Percentiles rank a stretch among this genome's conserved stretches.
Evolutionary conservation across 1,139 yeast species (phyloP).

Genomic region (Geotrichum macrosporum): DNA sequence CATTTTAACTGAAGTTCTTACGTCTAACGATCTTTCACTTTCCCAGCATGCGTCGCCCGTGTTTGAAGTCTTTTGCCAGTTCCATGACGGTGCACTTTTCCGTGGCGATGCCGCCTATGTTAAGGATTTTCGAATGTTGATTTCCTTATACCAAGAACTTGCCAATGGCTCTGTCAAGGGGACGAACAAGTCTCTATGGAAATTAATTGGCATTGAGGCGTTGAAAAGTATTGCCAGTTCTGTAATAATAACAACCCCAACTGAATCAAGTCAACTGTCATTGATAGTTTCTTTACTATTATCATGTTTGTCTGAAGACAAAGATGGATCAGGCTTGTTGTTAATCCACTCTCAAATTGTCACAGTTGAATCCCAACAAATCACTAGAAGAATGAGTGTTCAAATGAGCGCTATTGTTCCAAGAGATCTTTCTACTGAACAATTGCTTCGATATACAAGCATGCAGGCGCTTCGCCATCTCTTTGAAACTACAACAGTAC

Average conservation of each 20-base stretch:
- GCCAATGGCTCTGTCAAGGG: constrained; percentile 37
- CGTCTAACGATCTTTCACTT: constrained; percentile 52
- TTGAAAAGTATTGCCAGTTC: constrained; percentile 46
- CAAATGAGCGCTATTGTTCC: constrained; percentile 9
- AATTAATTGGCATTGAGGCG: constrained; percentile 45
- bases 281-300: constrained; percentile 45
- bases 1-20: constrained; percentile 43
- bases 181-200: constrained; percentile 49
- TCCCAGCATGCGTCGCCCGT: constrained; percentile 46
- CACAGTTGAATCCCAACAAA: constrained; percentile 5
- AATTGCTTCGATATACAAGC: constrained; percentile 24
- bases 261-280: constrained; percentile 41
- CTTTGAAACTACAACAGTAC: constrained; percentile 40
- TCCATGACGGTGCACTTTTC: constrained; percentile 64
- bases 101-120: constrained; percentile 67
- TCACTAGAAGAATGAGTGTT: constrained; percentile 9
- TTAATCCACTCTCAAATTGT: constrained; percentile 23
- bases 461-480: constrained; percentile 37
- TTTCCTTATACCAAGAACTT: constrained; percentile 17
- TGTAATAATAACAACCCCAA: constrained; percentile 40
- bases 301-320: constrained; percentile 23
- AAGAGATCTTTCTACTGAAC: constrained; percentile 16
- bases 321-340: constrained; percentile 23
- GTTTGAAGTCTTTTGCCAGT: constrained; percentile 57
- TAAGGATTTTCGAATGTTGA: constrained; percentile 45